phyloP scores from a whole-genome alignment of 169 alveolate species.

The Cryptosporidium andersoni region DNA sequence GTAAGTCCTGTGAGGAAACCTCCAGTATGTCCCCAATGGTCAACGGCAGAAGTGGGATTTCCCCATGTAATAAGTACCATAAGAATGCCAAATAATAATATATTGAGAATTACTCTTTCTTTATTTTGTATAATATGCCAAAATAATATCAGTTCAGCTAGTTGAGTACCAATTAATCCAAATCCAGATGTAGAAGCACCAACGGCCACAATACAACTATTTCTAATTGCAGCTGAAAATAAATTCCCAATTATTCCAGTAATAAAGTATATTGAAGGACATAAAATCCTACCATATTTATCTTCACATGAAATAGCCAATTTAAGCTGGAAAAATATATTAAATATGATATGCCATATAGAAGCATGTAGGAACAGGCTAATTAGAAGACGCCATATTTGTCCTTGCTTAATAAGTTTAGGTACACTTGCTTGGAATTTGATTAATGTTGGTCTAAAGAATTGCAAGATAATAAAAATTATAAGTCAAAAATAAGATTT shows the following conservation, averaged over 20 bases:
- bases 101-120: slow-evolving; percentile 79
- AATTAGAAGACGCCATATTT: slow-evolving; percentile 81
- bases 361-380: slow-evolving; percentile 83
- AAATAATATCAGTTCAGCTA: slow-evolving; percentile 80
- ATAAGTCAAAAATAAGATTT: neutral
- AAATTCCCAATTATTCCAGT: slow-evolving; percentile 81
- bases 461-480: neutral
- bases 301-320: slow-evolving; percentile 82
- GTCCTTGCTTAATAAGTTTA: slow-evolving; percentile 79
- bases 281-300: slow-evolving; percentile 78
- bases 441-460: slow-evolving; percentile 73
- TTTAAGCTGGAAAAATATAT: slow-evolving; percentile 82
- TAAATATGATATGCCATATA: slow-evolving; percentile 82
- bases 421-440: slow-evolving; percentile 81
- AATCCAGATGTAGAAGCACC: slow-evolving; percentile 87
- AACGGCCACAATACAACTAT: slow-evolving; percentile 79
- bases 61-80: slow-evolving; percentile 80
- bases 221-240: slow-evolving; percentile 79
- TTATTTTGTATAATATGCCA: slow-evolving; percentile 82
- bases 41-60: slow-evolving; percentile 80
- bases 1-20: slow-evolving; percentile 82
- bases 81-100: slow-evolving; percentile 77
- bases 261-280: slow-evolving; percentile 74
- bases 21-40: slow-evolving; percentile 85
- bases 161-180: slow-evolving; percentile 82